phyloP scores from a whole-genome alignment of 2,329 filamentous ascomycete species.

The Dryadomyces quercivorus region DNA sequence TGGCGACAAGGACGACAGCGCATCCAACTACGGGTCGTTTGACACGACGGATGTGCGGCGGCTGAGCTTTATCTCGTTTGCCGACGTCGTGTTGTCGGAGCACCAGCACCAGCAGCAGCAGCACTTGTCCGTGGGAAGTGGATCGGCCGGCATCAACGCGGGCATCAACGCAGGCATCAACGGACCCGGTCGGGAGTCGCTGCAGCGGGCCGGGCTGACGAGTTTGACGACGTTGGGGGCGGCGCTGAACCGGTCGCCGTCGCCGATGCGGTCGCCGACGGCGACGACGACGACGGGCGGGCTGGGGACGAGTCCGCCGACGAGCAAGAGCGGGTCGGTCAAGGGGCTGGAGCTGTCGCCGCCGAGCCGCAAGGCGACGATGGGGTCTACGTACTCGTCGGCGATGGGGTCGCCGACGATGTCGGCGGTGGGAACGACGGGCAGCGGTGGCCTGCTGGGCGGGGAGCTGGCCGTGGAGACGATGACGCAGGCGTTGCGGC shows the following conservation, averaged over 20 bases:
- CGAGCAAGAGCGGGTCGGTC: constrained; percentile 62
- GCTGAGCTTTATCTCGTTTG: constrained; percentile 91
- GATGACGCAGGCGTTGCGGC: constrained; percentile 78
- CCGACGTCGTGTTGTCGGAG: constrained; percentile 83
- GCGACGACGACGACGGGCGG: constrained; percentile 52
- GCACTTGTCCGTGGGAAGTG: neutral
- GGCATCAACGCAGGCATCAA: no score
- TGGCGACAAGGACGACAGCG: constrained; percentile 41
- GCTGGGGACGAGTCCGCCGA: constrained; percentile 55
- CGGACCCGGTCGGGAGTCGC: constrained; percentile 49
- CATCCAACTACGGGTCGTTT: constrained; percentile 65
- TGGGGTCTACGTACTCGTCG: constrained; percentile 8
- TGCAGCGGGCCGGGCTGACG: constrained; percentile 56
- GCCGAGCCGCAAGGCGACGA: constrained; percentile 31
- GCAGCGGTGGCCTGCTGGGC: constrained; percentile 17
- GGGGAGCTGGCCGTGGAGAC: constrained; percentile 83
- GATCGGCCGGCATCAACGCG: no score
- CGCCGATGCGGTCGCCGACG: constrained; percentile 66
- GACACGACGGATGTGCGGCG: constrained; percentile 70
- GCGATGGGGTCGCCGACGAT: constrained; percentile 44
- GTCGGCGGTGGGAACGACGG: constrained; percentile 12
- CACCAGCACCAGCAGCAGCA: constrained; percentile 28
- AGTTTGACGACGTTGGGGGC: constrained; percentile 36
- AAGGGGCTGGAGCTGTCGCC: constrained; percentile 65
- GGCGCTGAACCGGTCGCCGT: constrained; percentile 55